These are phyloP conservation scores for Thielaviopsis ethacetica DNA, from an alignment of 2,329 filamentous ascomycete genomes.

Conservation along the genomic window DNA sequence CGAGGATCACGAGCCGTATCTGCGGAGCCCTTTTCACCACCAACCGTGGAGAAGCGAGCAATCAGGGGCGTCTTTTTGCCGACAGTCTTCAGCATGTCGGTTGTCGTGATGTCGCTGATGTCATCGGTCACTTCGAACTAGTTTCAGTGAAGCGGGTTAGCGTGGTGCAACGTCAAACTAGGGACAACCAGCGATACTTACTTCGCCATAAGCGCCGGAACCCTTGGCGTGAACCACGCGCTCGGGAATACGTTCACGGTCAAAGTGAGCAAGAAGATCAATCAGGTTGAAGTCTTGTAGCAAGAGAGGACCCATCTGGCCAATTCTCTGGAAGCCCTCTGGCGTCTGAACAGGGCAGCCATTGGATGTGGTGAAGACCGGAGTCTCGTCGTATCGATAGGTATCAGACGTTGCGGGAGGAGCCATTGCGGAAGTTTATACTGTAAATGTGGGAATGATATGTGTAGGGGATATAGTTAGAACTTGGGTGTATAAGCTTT, in stretches of 20 bases:
- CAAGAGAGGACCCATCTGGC: constrained; percentile 24
- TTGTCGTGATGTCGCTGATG: constrained; percentile 37
- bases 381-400: constrained; percentile 37
- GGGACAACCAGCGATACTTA: constrained; percentile 15
- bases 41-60: constrained; percentile 59
- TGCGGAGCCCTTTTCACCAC: constrained; percentile 54
- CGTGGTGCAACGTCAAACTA: neutral
- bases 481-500: too few relatives aligned
- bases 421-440: too few relatives aligned
- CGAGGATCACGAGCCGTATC: constrained; percentile 57
- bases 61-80: constrained; percentile 55
- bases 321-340: constrained; percentile 31
- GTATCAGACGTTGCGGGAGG: constrained; percentile 9
- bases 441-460: too few relatives aligned
- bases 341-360: constrained; percentile 40
- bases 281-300: constrained; percentile 37
- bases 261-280: constrained; percentile 40
- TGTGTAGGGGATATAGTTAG: too few relatives aligned
- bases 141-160: too few relatives aligned
- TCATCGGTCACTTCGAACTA: constrained; percentile 28
- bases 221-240: constrained; percentile 44
- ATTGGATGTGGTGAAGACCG: constrained; percentile 43
- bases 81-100: constrained; percentile 36
- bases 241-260: constrained; percentile 34
- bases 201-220: constrained; percentile 33